phyloP scores from a whole-genome alignment of 2,329 filamentous ascomycete species.

The Calonectria hongkongensis region DNA sequence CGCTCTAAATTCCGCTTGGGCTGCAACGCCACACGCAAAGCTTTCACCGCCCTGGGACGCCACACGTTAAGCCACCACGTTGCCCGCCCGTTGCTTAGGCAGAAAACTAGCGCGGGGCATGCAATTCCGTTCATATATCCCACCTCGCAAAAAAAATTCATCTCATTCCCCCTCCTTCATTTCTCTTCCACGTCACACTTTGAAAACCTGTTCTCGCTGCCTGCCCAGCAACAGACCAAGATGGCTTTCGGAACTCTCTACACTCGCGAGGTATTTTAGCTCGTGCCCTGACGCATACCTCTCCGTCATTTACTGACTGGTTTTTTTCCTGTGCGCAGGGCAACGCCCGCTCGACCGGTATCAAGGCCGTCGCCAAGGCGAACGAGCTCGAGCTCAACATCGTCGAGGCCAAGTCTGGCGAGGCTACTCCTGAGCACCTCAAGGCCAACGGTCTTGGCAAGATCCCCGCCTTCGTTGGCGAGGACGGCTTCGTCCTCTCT shows the following conservation, averaged over 20 bases:
- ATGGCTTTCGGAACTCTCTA: constrained; percentile 99
- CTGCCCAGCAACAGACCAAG: constrained; percentile 67
- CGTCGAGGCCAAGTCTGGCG: constrained; percentile 80
- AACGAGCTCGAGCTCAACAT: constrained; percentile 95
- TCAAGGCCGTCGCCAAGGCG: constrained; percentile 96
- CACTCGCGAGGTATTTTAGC: constrained; percentile 81
- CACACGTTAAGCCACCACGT: constrained; percentile 46
- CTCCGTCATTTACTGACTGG: constrained; percentile 58
- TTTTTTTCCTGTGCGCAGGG: constrained; percentile 71
- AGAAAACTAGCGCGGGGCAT: constrained; percentile 59
- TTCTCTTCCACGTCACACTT: constrained; percentile 47
- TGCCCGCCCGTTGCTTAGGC: constrained; percentile 51
- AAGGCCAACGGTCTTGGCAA: constrained; percentile 92
- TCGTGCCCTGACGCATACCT: constrained; percentile 47
- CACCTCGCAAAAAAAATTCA: constrained; percentile 60
- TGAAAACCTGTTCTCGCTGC: constrained; percentile 55
- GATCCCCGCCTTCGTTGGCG: constrained; percentile 93
- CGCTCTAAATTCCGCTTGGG: neutral
- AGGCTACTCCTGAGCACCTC: constrained; percentile 84
- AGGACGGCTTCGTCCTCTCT: constrained; percentile 91
- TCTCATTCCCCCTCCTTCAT: constrained; percentile 48
- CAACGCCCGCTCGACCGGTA: constrained; percentile 92
- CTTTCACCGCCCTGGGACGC: constrained; percentile 41
- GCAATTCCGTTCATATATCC: constrained; percentile 54
- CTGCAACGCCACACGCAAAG: constrained; percentile 41